Percentiles rank a stretch among this genome's conserved stretches.
Conservation (phyloP, 345 rosid genomes). For the Pugionium dolabratum region DNA sequence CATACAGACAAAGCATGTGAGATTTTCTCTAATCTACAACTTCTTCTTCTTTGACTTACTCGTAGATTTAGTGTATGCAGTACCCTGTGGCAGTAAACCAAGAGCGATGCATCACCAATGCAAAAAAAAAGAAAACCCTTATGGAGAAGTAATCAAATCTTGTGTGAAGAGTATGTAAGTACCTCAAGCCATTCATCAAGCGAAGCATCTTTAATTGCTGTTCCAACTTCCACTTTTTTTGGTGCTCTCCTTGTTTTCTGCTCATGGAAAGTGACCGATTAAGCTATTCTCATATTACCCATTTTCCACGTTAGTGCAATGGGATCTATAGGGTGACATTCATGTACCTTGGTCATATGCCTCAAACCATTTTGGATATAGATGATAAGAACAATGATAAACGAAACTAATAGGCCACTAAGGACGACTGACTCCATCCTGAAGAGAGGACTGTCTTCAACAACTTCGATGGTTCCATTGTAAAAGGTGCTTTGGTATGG, state of each 20-base stretch:
- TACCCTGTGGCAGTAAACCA: conserved; percentile 53
- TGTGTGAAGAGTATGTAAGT: background rate
- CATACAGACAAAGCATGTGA: background rate
- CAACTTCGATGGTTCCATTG: conserved; percentile 91
- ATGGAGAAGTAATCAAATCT: background rate
- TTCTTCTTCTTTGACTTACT: conserved; percentile 85
- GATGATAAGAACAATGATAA: conserved; percentile 58
- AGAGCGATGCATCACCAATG: conserved; percentile 1
- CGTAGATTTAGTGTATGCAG: conserved; percentile 57
- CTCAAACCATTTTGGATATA: conserved; percentile 73
- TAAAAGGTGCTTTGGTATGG: conserved; percentile 72
- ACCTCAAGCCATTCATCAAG: conserved; percentile 97
- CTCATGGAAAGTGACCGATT: background rate
- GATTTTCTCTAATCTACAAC: conserved; percentile 25
- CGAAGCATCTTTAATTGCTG: conserved; percentile 63
- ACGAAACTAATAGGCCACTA: conserved; percentile 64
- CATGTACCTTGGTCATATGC: conserved; percentile 71
- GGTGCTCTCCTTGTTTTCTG: conserved; percentile 81
- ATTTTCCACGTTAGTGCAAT: background rate
- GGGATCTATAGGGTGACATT: background rate
- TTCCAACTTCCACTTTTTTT: conserved; percentile 82
- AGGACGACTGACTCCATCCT: conserved; percentile 90
- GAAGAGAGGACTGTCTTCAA: conserved; percentile 74
- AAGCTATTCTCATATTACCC: background rate
- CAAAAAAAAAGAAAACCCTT: background rate